Base-by-base conservation (phyloP, 805 yeast species). In the Lachancea sp. region DNA sequence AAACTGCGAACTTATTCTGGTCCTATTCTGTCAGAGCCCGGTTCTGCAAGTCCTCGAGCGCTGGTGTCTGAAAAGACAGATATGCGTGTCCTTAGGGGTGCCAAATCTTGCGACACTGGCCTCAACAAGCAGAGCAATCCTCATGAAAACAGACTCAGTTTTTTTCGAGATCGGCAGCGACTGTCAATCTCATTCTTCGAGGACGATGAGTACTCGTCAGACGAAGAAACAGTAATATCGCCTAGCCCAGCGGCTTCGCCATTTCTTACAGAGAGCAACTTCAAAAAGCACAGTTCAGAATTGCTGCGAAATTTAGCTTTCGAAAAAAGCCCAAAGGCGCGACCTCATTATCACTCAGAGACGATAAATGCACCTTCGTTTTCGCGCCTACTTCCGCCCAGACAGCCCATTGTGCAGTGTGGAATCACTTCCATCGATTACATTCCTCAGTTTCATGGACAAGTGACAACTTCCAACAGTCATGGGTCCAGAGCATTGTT, bases 91-190 rank as follows among this genome's bases (percentile, higher is more conserved):
- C 38, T 56, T 20, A 49, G 62, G 32, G 36, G 44, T 17, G 60
- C 60, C 19, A 60, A 56, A 41, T 60, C 66, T 3, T 56, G 54
- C 41, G 58, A 55, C 35, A 53, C 57, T 31, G 60, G 60, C 5
- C 47, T 62, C 41, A 60, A 54, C 38, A 47, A 32, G 29, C 38
- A 26, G 43, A 42, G 34, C 27, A 29, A 19, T 11, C 35, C 35
- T 13, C 41, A 35, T 12, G 35, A 44, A 13, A 41, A 33, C 20
- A 27, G 30, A 39, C 49, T 27, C 44, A 53, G 29, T 48, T 49
- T 59, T 25, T 63, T 64, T 44, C 60, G 59, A 39, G 57, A 57
- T n/a, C 59, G 58, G 20, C 63, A 64, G 34, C 54, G 68, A 26
- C 44, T 64, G n/a, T 64, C 68, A 1, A 53, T 62, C 7, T 56